These are phyloP conservation scores for Penicillium malachiteum DNA, from an alignment of 495 filamentous ascomycete genomes.

Conservation along the genomic window DNA sequence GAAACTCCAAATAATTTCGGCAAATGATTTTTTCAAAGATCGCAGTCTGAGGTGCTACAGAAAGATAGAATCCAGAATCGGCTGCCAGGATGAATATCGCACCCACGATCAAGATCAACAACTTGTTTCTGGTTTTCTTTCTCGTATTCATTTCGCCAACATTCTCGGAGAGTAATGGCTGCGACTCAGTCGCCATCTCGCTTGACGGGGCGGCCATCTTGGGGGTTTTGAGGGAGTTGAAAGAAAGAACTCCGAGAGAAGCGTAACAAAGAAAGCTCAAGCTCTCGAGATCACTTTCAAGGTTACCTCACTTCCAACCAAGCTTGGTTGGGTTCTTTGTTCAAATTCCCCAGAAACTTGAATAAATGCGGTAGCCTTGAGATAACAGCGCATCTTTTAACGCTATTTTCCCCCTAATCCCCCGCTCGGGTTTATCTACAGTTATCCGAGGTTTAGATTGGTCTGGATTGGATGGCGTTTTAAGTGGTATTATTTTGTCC, in stretches of 20 bases:
- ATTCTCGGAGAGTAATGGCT: background rate
- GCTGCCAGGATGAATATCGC: conserved; percentile 15
- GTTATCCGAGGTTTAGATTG: too few species aligned
- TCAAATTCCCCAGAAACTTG: too few species aligned
- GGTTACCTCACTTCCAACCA: too few species aligned
- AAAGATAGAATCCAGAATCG: conserved; percentile 31
- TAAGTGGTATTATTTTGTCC: too few species aligned
- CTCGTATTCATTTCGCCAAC: background rate
- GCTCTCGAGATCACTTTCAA: too few species aligned
- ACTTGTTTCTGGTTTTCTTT: conserved; percentile 13
- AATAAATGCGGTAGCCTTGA: too few species aligned
- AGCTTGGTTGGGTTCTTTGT: too few species aligned
- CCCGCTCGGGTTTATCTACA: too few species aligned
- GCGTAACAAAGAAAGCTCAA: too few species aligned
- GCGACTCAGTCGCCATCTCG: background rate
- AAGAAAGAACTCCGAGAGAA: background rate
- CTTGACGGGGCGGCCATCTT: background rate
- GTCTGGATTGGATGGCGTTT: too few species aligned
- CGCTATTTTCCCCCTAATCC: too few species aligned
- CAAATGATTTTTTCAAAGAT: conserved; percentile 45
- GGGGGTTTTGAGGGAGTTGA: background rate
- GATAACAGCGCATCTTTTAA: too few species aligned
- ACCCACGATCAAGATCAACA: conserved; percentile 17
- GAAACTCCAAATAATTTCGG: conserved; percentile 21
- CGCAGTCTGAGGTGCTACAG: conserved; percentile 31